phyloP scores from a whole-genome alignment of 2,329 filamentous ascomycete genomes.

The Penicillium sp. region DNA sequence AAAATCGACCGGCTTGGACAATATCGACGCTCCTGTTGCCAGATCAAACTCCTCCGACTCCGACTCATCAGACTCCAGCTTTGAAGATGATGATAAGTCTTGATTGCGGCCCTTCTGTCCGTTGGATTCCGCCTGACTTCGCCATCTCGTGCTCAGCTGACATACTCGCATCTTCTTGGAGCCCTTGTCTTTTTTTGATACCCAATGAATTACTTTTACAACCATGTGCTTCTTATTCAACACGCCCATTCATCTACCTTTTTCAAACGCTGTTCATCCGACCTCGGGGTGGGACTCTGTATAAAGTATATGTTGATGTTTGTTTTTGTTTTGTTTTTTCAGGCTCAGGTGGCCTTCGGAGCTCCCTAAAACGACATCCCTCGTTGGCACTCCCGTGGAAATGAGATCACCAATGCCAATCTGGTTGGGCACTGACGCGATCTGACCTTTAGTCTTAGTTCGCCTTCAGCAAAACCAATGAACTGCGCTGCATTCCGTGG shows the following conservation, averaged over 20 bases:
- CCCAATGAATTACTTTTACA: constrained; percentile 8
- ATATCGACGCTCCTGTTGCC: constrained; percentile 34
- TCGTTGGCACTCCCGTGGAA: constrained; percentile 21
- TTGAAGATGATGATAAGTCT: constrained; percentile 18
- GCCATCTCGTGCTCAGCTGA: background rate
- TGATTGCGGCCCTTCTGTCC: constrained; percentile 16
- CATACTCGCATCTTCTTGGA: constrained; percentile 4
- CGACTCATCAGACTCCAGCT: constrained; percentile 24
- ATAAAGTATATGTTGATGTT: background rate
- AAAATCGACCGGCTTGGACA: constrained; percentile 40
- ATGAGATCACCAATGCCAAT: background rate
- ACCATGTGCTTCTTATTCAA: constrained; percentile 10
- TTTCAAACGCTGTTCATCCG: constrained; percentile 27
- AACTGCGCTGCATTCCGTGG: constrained; percentile 45
- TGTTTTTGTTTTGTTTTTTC: background rate
- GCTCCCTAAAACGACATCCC: no score
- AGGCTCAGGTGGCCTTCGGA: no score
- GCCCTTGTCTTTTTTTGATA: constrained; percentile 22
- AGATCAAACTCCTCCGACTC: constrained; percentile 15
- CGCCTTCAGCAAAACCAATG: constrained; percentile 28
- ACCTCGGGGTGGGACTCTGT: no score
- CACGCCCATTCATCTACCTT: constrained; percentile 32
- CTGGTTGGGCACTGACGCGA: background rate
- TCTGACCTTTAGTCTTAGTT: constrained; percentile 34
- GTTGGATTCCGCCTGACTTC: background rate